A percentile compares a stretch with the other conserved stretches of the same genome.
Evolutionary conservation across 768 basidiomycete species (phyloP).

Genomic region (Suillus luteus): DNA sequence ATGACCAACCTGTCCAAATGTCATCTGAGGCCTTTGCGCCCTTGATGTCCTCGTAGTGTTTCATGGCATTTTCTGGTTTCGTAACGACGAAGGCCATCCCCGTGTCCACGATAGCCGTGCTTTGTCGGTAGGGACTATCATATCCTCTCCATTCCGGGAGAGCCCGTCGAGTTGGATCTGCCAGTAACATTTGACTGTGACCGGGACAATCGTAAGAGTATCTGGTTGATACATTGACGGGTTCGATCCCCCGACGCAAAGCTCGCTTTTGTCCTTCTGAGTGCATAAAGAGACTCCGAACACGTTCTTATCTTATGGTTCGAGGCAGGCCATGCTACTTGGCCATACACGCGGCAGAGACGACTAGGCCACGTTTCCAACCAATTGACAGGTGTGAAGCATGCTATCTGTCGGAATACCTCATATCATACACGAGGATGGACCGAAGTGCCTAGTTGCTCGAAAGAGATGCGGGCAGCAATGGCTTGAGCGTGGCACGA

Average conservation of each 20-base stretch:
- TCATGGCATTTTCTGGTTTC: not conserved
- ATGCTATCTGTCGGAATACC: not conserved
- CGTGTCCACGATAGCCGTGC: not conserved
- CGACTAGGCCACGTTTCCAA: not conserved
- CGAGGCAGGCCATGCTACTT: not conserved
- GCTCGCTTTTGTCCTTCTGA: not conserved
- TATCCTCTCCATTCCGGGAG: not conserved
- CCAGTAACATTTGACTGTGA: not conserved
- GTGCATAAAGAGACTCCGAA: not conserved
- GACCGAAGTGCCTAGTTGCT: constrained; percentile 1
- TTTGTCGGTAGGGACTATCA: not conserved
- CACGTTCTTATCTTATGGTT: not conserved
- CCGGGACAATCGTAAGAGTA: constrained; percentile 1
- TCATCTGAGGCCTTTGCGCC: not conserved
- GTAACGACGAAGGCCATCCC: not conserved
- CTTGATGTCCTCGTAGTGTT: not conserved
- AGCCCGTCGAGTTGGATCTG: not conserved
- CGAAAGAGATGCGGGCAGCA: not conserved
- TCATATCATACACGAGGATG: not conserved
- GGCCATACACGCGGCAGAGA: not conserved
- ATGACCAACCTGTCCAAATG: not conserved
- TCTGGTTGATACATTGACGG: not conserved
- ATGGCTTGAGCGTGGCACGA: not conserved
- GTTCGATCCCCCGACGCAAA: not conserved
- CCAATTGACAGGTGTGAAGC: not conserved